These are phyloP conservation scores for Cordyceps cicadae DNA, from an alignment of 2,329 filamentous ascomycete species.

Conservation along the genomic window DNA sequence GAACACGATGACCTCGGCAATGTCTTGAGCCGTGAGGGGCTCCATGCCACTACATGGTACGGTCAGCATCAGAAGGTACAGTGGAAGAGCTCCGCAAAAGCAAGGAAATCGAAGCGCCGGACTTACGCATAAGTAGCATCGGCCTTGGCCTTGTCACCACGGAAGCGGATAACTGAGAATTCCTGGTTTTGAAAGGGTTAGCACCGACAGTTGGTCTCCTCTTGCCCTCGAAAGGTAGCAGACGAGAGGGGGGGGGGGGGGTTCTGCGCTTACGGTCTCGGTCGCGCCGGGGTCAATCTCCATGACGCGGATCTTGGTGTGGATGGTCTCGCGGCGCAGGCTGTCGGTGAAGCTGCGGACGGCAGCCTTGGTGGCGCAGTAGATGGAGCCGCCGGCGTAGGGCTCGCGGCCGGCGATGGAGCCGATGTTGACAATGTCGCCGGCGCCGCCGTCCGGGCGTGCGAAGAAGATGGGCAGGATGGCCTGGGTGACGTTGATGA, in stretches of 20 bases:
- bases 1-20: constrained; percentile 86
- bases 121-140: constrained; percentile 79
- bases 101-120: constrained; percentile 6
- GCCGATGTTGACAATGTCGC: constrained; percentile 93
- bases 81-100: not conserved
- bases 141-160: constrained; percentile 81
- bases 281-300: constrained; percentile 89
- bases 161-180: constrained; percentile 81
- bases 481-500: constrained; percentile 95
- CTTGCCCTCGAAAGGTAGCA: not conserved
- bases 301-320: constrained; percentile 73
- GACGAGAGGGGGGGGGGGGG: too few relatives aligned
- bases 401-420: constrained; percentile 85
- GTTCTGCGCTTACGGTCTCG: constrained; percentile 56
- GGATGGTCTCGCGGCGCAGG: constrained; percentile 73
- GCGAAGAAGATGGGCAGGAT: constrained; percentile 74
- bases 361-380: constrained; percentile 88
- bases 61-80: not conserved
- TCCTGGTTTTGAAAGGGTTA: constrained; percentile 43
- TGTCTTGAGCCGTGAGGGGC: constrained; percentile 80
- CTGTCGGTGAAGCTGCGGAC: constrained; percentile 78
- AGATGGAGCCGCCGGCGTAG: constrained; percentile 79
- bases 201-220: not conserved
- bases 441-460: constrained; percentile 64
- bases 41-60: constrained; percentile 53